These are phyloP conservation scores for Jatropha multifida DNA, from an alignment of 441 rosid species.

Conservation along the genomic window DNA sequence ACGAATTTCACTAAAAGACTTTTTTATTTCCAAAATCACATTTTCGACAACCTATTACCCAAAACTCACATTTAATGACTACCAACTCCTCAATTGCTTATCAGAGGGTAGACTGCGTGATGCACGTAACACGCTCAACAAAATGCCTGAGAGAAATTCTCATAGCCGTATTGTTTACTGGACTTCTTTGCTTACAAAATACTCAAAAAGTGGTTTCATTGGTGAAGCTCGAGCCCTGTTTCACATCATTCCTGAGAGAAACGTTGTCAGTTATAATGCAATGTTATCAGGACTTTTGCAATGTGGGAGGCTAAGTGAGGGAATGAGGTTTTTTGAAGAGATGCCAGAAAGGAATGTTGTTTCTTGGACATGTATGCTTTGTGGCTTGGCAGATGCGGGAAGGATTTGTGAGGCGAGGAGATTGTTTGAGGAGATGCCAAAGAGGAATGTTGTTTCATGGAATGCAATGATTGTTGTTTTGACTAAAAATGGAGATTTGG, in stretches of 20 bases:
- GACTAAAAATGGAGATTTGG: conserved; percentile 56
- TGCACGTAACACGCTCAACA: conserved; percentile 64
- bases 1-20: conserved; percentile 11
- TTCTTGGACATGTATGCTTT: conserved; percentile 79
- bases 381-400: conserved; percentile 54
- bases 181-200: conserved; percentile 62
- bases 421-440: conserved; percentile 73
- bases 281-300: conserved; percentile 57
- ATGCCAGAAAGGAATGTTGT: conserved; percentile 74
- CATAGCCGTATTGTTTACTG: conserved; percentile 44
- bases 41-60: conserved; percentile 23
- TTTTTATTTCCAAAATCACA: conserved; percentile 22
- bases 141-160: conserved; percentile 45
- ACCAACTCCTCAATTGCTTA: conserved; percentile 37
- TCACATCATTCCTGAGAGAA: conserved; percentile 58
- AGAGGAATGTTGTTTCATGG: conserved; percentile 76
- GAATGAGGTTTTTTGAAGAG: conserved; percentile 50
- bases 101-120: conserved; percentile 36
- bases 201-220: conserved; percentile 47
- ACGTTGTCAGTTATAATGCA: conserved; percentile 66
- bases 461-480: conserved; percentile 64
- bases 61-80: conserved; percentile 40
- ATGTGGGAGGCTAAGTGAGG: conserved; percentile 50
- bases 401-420: conserved; percentile 44
- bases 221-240: conserved; percentile 59